Evolutionary conservation across 2,329 filamentous ascomycete genomes (phyloP).

Genomic region (Pseudogymnoascus sp.): DNA sequence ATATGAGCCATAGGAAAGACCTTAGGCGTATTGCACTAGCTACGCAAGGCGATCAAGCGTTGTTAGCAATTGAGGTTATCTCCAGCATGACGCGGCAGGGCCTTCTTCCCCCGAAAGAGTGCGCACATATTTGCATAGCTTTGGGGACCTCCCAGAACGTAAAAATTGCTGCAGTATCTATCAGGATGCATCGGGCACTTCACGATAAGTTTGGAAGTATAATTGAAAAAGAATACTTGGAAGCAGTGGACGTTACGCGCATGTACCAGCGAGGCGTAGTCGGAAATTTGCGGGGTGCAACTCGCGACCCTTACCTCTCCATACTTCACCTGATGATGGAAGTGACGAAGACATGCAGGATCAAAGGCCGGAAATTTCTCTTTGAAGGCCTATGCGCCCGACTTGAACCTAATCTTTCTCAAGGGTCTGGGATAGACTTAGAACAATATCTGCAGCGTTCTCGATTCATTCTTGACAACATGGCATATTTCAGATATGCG

Average conservation of each 20-base stretch:
- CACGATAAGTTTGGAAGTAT: constrained; percentile 70
- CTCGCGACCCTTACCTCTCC: no score
- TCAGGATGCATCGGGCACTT: constrained; percentile 67
- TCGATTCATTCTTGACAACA: constrained; percentile 75
- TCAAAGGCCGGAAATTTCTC: no score
- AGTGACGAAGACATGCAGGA: no score
- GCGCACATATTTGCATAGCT: constrained; percentile 76
- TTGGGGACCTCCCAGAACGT: constrained; percentile 72
- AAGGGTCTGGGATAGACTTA: constrained; percentile 45
- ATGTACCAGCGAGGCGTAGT: no score
- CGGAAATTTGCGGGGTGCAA: no score
- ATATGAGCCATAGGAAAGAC: constrained; percentile 44
- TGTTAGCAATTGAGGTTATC: constrained; percentile 75
- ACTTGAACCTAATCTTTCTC: constrained; percentile 68
- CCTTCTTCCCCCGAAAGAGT: constrained; percentile 84
- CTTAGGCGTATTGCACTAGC: constrained; percentile 70
- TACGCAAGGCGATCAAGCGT: constrained; percentile 64
- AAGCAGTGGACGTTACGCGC: no score
- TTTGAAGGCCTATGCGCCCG: constrained; percentile 40
- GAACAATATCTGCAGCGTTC: constrained; percentile 66
- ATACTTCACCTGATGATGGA: no score
- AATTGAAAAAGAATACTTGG: no score
- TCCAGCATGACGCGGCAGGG: constrained; percentile 89
- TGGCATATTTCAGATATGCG: constrained; percentile 80
- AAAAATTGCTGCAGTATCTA: constrained; percentile 70